phyloP scores from a whole-genome alignment of 2,329 filamentous ascomycete genomes.

The Talaromyces sp. region DNA sequence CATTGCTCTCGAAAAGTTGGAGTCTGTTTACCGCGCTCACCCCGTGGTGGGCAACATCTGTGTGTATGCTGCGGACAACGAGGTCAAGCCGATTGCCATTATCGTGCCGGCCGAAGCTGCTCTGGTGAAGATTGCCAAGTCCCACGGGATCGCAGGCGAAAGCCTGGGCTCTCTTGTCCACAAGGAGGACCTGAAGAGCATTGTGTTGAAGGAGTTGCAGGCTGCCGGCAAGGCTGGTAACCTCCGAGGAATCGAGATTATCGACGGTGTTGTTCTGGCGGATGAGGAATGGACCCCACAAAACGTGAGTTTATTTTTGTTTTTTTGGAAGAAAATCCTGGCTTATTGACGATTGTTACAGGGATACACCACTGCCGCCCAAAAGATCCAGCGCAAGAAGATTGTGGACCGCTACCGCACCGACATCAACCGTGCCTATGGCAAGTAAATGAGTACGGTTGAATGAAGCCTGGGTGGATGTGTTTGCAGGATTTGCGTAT shows the following conservation, averaged over 20 bases:
- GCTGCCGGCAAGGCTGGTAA: conserved; percentile 30
- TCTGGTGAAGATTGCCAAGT: conserved; percentile 51
- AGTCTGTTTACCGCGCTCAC: conserved; percentile 79
- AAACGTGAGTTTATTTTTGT: conserved; percentile 26
- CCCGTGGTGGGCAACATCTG: conserved; percentile 81
- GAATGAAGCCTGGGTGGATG: neutral
- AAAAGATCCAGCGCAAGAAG: conserved; percentile 67
- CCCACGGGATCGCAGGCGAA: conserved; percentile 60
- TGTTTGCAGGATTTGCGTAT: neutral
- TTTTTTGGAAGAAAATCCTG: neutral
- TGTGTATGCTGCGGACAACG: conserved; percentile 71
- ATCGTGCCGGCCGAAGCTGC: conserved; percentile 59
- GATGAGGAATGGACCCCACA: conserved; percentile 44
- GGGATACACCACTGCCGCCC: conserved; percentile 63
- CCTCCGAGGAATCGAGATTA: conserved; percentile 37
- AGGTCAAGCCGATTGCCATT: conserved; percentile 75
- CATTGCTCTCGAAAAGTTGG: conserved; percentile 92
- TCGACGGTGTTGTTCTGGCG: conserved; percentile 40
- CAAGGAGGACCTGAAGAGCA: conserved; percentile 36
- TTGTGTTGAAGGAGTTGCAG: conserved; percentile 38
- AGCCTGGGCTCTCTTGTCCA: conserved; percentile 62
- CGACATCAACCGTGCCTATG: conserved; percentile 58
- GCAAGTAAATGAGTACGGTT: neutral
- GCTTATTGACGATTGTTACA: conserved; percentile 34
- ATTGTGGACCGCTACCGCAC: conserved; percentile 59